phyloP scores from a whole-genome alignment of 192 early-diverging fungal species.

The Backusella macrospora region DNA sequence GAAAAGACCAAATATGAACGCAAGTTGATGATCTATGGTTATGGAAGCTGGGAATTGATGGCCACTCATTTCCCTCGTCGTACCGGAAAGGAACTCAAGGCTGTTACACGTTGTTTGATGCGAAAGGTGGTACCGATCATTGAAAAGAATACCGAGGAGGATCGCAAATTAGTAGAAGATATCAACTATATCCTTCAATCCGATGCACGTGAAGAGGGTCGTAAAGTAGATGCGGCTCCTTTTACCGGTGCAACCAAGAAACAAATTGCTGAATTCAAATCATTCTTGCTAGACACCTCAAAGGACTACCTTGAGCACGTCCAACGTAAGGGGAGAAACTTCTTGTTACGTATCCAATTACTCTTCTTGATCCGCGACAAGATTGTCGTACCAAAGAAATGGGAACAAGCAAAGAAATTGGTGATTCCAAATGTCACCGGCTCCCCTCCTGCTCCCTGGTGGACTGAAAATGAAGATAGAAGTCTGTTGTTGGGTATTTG shows the following conservation, averaged over 20 bases:
- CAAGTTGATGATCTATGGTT: constrained; percentile 65
- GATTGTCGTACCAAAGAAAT: constrained; percentile 66
- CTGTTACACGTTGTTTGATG: constrained; percentile 55
- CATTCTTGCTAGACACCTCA: constrained; percentile 70
- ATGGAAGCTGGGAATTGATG: constrained; percentile 68
- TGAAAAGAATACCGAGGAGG: constrained; percentile 50
- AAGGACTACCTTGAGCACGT: constrained; percentile 78
- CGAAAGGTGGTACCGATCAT: constrained; percentile 54
- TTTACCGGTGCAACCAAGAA: constrained; percentile 65
- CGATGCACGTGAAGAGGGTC: constrained; percentile 45
- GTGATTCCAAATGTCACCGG: constrained; percentile 69
- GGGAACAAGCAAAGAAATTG: constrained; percentile 62
- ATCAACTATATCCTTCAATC: constrained; percentile 53
- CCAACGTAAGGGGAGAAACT: constrained; percentile 66
- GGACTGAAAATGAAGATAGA: constrained; percentile 77
- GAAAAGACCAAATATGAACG: constrained; percentile 60
- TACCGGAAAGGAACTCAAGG: constrained; percentile 59
- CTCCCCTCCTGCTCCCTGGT: constrained; percentile 60
- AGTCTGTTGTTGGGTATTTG: constrained; percentile 78
- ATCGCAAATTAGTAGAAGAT: constrained; percentile 62
- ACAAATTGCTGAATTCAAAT: constrained; percentile 67
- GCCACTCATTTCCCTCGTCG: constrained; percentile 57
- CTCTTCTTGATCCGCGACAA: constrained; percentile 72
- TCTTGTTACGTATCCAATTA: constrained; percentile 73
- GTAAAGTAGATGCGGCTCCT: constrained; percentile 55